Evolutionary conservation across 2,329 filamentous ascomycete genomes (phyloP).

Genomic region (Sporothrix inflata): DNA sequence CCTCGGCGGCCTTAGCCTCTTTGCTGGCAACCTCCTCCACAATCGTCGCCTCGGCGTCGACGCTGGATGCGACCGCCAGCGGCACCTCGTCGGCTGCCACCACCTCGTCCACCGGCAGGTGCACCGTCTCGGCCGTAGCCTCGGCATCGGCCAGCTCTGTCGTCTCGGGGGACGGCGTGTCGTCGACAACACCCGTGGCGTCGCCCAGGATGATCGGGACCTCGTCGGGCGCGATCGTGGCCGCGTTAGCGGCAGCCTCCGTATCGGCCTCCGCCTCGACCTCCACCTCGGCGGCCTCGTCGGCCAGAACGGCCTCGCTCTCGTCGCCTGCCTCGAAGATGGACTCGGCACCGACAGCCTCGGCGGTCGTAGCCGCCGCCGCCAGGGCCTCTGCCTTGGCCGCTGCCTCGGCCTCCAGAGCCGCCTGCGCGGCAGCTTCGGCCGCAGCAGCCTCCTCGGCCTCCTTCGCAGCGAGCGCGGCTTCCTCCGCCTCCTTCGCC

Average conservation of each 20-base stretch:
- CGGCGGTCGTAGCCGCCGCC: background rate
- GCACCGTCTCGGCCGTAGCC: slow-evolving; percentile 20
- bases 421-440: slow-evolving; percentile 15
- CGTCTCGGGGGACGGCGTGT: slow-evolving; percentile 23
- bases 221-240: slow-evolving; percentile 37
- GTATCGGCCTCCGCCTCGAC: background rate
- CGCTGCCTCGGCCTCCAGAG: slow-evolving; percentile 31
- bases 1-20: background rate
- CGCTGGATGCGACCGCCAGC: slow-evolving; percentile 26
- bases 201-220: slow-evolving; percentile 41
- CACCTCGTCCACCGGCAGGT: slow-evolving; percentile 34
- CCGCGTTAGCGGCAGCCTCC: slow-evolving; percentile 10
- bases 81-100: slow-evolving; percentile 30
- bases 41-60: slow-evolving; percentile 13
- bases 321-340: background rate
- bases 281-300: background rate
- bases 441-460: slow-evolving; percentile 18
- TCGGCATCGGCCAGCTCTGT: slow-evolving; percentile 35
- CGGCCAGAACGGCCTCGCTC: slow-evolving; percentile 7
- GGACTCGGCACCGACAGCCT: slow-evolving; percentile 31
- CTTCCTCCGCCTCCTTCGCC: slow-evolving; percentile 39
- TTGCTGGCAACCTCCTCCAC: background rate
- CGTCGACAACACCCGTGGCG: slow-evolving; percentile 27
- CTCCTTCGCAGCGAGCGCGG: slow-evolving; percentile 31
- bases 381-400: background rate